phyloP scores from a whole-genome alignment of 1,284 basidiomycete genomes.

The Cutaneotrichosporon cutaneum region DNA sequence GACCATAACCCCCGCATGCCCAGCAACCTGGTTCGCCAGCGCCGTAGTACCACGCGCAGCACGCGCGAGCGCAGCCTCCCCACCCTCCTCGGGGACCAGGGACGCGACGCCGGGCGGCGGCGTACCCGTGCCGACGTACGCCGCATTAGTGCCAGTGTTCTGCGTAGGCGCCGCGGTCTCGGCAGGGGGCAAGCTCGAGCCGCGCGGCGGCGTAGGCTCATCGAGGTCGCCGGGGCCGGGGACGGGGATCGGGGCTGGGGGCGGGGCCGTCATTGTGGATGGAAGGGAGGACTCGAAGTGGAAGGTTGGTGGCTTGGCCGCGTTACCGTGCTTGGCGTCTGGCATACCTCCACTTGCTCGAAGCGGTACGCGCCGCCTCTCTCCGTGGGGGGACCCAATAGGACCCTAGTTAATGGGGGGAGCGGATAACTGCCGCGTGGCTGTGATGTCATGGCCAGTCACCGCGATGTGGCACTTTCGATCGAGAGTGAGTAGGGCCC shows the following conservation, averaged over 20 bases:
- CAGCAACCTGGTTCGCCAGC: conserved; percentile 74
- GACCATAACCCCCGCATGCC: conserved; percentile 74
- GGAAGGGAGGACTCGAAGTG: not conserved
- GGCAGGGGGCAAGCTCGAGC: not conserved
- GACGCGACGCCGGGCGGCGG: not conserved
- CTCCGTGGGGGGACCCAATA: not conserved
- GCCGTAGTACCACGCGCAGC: conserved; percentile 4
- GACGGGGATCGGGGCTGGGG: not conserved
- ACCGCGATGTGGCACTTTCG: not conserved
- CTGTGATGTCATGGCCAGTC: not conserved
- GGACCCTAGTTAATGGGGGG: too few relatives aligned
- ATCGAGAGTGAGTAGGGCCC: not conserved
- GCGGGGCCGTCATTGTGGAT: not conserved
- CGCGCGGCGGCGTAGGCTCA: not conserved
- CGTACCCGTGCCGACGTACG: not conserved
- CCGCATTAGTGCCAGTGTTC: too few relatives aligned
- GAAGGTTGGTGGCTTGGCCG: too few relatives aligned
- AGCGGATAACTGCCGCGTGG: not conserved
- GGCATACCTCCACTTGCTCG: too few relatives aligned
- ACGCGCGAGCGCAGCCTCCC: not conserved
- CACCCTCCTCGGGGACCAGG: not conserved
- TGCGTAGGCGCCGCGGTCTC: not conserved
- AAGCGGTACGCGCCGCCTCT: not conserved
- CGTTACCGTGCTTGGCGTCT: too few relatives aligned
- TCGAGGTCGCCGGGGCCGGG: not conserved